Conservation (phyloP, 306 rosid genomes). For the Acacia acuminata region DNA sequence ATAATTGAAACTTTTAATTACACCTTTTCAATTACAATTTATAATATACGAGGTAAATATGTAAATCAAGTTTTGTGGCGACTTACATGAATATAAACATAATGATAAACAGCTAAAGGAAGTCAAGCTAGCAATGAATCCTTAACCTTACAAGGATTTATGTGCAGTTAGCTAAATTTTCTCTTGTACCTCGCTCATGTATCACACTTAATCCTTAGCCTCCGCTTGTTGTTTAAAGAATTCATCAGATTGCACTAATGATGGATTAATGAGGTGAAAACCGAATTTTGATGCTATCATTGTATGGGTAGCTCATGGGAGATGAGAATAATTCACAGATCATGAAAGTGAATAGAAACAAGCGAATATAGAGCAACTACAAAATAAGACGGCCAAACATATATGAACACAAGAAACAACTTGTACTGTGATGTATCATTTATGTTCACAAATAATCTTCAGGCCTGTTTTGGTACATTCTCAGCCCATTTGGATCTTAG, state of each 20-base stretch:
- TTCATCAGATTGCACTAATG: not conserved
- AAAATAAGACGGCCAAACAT: not conserved
- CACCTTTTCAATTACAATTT: no score
- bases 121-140: no score
- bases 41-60: no score
- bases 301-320: not conserved
- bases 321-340: not conserved
- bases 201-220: not conserved
- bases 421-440: slow-evolving; percentile 4
- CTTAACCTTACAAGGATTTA: no score
- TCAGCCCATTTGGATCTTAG: slow-evolving; percentile 63
- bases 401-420: not conserved
- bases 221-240: not conserved
- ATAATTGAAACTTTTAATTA: no score
- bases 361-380: not conserved
- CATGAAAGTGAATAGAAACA: not conserved
- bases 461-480: slow-evolving; percentile 32
- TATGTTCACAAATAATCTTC: not conserved
- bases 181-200: not conserved
- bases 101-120: no score
- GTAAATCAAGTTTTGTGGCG: no score
- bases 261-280: not conserved
- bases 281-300: not conserved
- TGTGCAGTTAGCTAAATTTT: no score
- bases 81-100: no score